Evolutionary conservation across 2,329 filamentous ascomycete species (phyloP).

Genomic region (Claviceps sp.): DNA sequence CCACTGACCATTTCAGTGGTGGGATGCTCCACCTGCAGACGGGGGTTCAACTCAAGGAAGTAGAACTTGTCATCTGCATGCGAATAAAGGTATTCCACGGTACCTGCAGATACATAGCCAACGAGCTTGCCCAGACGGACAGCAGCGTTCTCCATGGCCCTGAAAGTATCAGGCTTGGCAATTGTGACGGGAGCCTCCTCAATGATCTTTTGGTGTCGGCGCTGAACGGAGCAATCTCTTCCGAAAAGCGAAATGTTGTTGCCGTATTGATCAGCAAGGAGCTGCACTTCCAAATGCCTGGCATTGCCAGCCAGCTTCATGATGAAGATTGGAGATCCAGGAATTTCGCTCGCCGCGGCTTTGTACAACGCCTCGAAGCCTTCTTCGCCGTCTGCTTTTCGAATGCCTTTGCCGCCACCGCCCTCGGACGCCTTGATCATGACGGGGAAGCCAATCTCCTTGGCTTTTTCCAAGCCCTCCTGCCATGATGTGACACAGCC

Average conservation of each 20-base stretch:
- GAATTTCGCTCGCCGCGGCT: constrained; percentile 92
- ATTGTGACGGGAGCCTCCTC: constrained; percentile 98
- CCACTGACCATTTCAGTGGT: constrained; percentile 99
- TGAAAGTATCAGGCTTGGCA: constrained; percentile 78
- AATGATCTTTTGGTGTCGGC: constrained; percentile 98
- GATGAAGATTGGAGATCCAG: constrained; percentile 98
- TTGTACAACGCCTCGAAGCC: constrained; percentile 83
- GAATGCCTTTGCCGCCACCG: constrained; percentile 97
- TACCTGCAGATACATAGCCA: constrained; percentile 96
- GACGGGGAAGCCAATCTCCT: constrained; percentile 91
- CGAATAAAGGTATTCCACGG: constrained; percentile 97
- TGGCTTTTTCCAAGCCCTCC: constrained; percentile 77
- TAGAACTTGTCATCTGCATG: constrained; percentile 98
- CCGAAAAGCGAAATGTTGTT: constrained; percentile 99
- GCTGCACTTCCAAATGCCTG: constrained; percentile 90
- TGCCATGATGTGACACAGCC: constrained; percentile 84
- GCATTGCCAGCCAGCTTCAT: constrained; percentile 99
- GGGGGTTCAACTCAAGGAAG: constrained; percentile 95
- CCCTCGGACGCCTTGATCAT: constrained; percentile 99
- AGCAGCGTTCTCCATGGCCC: constrained; percentile 90
- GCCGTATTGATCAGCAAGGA: constrained; percentile 96
- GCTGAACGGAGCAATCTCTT: constrained; percentile 95
- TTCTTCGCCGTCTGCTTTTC: constrained; percentile 78
- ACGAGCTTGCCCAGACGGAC: constrained; percentile 88
- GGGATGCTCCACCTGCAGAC: constrained; percentile 98